Percentiles rank a stretch among this genome's conserved stretches.
phyloP scores from a whole-genome alignment of 2,329 filamentous ascomycete species.

The Sclerotinia borealis region DNA sequence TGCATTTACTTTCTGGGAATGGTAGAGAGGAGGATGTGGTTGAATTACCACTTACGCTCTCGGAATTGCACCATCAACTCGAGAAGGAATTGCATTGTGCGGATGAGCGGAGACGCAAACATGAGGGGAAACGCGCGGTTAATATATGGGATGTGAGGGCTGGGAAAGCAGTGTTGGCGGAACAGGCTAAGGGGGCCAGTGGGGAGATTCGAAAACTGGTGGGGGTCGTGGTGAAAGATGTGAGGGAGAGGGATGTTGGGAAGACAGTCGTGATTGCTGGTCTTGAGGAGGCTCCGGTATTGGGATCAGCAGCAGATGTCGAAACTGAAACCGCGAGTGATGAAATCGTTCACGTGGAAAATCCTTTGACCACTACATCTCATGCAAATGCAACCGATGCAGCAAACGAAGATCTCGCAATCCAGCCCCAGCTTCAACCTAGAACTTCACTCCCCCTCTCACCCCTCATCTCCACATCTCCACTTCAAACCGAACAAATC shows the following conservation, averaged over 20 bases:
- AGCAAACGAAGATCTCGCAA: no score
- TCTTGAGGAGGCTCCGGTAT: no score
- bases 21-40: not conserved
- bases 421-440: no score
- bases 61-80: constrained; percentile 3
- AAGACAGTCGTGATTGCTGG: no score
- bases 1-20: not conserved
- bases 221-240: not conserved
- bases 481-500: not conserved
- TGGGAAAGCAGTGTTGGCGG: not conserved
- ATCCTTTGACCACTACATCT: no score
- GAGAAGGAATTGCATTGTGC: not conserved
- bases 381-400: no score
- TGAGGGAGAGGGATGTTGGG: not conserved
- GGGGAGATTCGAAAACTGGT: not conserved
- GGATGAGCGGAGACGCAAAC: constrained; percentile 3
- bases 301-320: no score
- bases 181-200: constrained; percentile 1
- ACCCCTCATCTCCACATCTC: no score
- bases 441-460: no score
- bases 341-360: no score
- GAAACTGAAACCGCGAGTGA: not conserved
- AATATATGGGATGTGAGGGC: constrained; percentile 10
- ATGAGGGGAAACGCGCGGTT: not conserved
- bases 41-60: not conserved